Conservation (phyloP, 371 early-diverging fungal genomes). For the Mortierella sp. region DNA sequence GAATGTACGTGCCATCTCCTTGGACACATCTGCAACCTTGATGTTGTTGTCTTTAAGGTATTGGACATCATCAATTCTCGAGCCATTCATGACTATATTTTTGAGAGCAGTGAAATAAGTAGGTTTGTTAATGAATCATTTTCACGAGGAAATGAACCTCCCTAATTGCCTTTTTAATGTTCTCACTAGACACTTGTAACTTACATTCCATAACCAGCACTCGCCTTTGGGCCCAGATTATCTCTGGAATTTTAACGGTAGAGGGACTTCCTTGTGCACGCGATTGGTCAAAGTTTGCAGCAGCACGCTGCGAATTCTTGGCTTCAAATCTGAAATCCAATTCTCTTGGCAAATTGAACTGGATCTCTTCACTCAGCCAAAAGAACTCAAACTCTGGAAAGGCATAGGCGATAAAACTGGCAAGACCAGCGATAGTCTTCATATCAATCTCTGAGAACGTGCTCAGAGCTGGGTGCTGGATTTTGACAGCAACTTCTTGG, state of each 20-base stretch:
- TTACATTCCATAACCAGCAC: slow-evolving; percentile 85
- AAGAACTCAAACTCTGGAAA: slow-evolving; percentile 92
- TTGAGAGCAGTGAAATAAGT: background rate
- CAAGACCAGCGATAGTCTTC: slow-evolving; percentile 74
- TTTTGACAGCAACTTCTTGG: slow-evolving; percentile 88
- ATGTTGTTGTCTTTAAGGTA: slow-evolving; percentile 79
- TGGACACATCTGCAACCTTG: slow-evolving; percentile 78
- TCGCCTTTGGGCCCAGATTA: slow-evolving; percentile 74
- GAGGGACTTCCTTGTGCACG: slow-evolving; percentile 41
- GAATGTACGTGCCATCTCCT: slow-evolving; percentile 80
- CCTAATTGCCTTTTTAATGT: no score
- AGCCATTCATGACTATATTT: slow-evolving; percentile 42
- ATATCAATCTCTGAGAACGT: slow-evolving; percentile 85
- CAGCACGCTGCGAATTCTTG: slow-evolving; percentile 73
- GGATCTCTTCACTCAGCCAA: slow-evolving; percentile 95
- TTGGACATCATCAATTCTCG: slow-evolving; percentile 76
- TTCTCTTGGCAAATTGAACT: slow-evolving; percentile 84
- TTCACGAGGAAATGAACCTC: background rate
- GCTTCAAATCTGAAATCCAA: slow-evolving; percentile 89
- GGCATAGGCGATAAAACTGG: slow-evolving; percentile 70
- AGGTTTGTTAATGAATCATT: background rate
- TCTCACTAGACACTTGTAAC: slow-evolving; percentile 11
- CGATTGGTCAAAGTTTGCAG: slow-evolving; percentile 65
- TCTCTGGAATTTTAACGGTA: slow-evolving; percentile 71
- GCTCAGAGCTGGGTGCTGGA: slow-evolving; percentile 89